Percentiles rank a stretch among this genome's conserved stretches.
Evolutionary conservation across 148 eudicot genomes (phyloP).

Genomic region (Hydrangea macrophylla): DNA sequence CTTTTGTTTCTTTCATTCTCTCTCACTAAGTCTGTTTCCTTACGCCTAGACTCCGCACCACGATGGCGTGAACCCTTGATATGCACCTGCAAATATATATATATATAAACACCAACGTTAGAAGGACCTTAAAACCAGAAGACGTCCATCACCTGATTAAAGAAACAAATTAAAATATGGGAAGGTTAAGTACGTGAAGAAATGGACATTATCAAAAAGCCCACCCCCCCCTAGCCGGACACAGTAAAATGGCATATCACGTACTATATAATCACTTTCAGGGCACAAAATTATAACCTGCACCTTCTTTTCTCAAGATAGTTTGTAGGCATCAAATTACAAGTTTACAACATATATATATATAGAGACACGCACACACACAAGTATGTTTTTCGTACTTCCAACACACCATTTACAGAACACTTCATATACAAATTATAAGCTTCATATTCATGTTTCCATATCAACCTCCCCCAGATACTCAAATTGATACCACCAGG

Average conservation of each 20-base stretch:
- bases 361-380: too few relatives aligned
- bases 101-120: not conserved
- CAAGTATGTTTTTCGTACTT: too few relatives aligned
- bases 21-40: constrained; percentile 29
- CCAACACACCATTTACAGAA: too few relatives aligned
- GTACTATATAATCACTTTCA: too few relatives aligned
- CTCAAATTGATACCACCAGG: not conserved
- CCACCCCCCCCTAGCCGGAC: too few relatives aligned
- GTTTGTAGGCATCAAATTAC: too few relatives aligned
- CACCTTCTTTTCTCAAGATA: too few relatives aligned
- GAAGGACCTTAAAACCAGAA: not conserved
- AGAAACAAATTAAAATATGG: not conserved
- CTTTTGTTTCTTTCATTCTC: constrained; percentile 42
- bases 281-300: not conserved
- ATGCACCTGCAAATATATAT: constrained; percentile 34
- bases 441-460: too few relatives aligned
- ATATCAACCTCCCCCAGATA: too few relatives aligned
- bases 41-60: constrained; percentile 39
- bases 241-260: too few relatives aligned
- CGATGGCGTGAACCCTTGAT: constrained; percentile 46
- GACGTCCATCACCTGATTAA: not conserved
- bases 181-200: not conserved
- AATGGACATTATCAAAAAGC: not conserved
- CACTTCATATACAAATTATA: too few relatives aligned
- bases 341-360: too few relatives aligned